Conservation (phyloP, 805 yeast genomes). For the Cyberlindnera euphorbiae region DNA sequence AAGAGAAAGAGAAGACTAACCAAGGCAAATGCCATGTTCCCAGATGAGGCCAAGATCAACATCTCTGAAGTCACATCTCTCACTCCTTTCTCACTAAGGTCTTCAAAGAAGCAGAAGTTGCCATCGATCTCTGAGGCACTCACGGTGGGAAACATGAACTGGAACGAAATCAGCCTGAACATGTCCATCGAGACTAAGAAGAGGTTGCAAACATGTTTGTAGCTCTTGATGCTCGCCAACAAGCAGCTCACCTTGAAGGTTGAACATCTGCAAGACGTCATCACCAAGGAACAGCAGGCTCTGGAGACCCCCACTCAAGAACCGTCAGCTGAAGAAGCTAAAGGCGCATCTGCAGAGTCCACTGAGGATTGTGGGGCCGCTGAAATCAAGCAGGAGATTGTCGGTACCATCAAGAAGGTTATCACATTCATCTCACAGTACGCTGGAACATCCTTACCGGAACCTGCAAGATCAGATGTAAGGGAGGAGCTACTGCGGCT, state of each 20-base stretch:
- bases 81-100: conserved; percentile 9
- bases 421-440: conserved; percentile 82
- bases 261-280: conserved; percentile 51
- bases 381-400: conserved; percentile 72
- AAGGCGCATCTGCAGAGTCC: conserved; percentile 28
- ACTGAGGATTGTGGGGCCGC: conserved; percentile 19
- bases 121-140: conserved; percentile 33
- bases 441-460: conserved; percentile 70
- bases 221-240: conserved; percentile 76
- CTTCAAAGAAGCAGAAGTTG: conserved; percentile 27
- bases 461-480: conserved; percentile 74
- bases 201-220: conserved; percentile 72
- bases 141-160: conserved; percentile 31
- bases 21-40: conserved; percentile 25
- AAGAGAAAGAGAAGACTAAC: conserved; percentile 35
- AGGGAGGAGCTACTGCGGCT: conserved; percentile 70
- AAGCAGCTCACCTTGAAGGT: conserved; percentile 68
- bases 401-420: conserved; percentile 83
- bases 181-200: conserved; percentile 69
- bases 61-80: conserved; percentile 6
- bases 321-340: conserved; percentile 28
- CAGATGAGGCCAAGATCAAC: conserved; percentile 24
- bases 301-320: conserved; percentile 8
- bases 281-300: conserved; percentile 41
- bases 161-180: conserved; percentile 30